Base-by-base conservation (phyloP, 345 rosid species). In the Clausena lansium region DNA sequence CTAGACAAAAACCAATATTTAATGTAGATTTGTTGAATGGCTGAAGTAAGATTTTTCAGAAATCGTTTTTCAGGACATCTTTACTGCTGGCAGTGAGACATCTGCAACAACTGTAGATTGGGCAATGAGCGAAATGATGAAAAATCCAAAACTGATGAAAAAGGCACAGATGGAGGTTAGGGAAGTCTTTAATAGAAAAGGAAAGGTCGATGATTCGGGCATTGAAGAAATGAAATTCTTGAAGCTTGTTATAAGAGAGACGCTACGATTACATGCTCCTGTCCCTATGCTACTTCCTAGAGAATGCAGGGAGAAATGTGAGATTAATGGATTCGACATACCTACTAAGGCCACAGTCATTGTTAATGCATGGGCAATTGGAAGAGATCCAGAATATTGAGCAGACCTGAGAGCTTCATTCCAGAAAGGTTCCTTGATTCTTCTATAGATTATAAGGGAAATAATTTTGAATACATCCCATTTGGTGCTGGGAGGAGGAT, bases 151-250 rank as follows among this genome's bases (percentile, higher is more conserved):
- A 38, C 69, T 78, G 66, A 30, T 77, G 64, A 19, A 60, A 28
- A 80, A 70, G 70, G 73, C 80, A 30, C 87, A 85, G 30, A 33
- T 19, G 9, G 85, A 85, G 65, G 80, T 82, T 17, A 70, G 85
- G 73, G 19, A 71, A 4, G 79, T 60, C 4, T 74, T 71, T 33
- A 9, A 59, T 6, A 36, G 52, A 11, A 61, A 75, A 67, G 83
- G 83, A 1, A 47, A 27, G 9, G 85, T 75, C 3, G 80, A 79
- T 11, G 80, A 76, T 55, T 62, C 59, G 17, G 74, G 79, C 33
- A 41, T 74, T 19, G 57, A 75, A 2, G 76, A 79, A 45, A 38
- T 82, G 5, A 45, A 76, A 2, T 84, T 60, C 75, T 65, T 84
- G 4, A 66, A 78, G 63, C 32, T n/a, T 13, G 69, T 84, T 15